Conservation (phyloP, 257 asterid genomes). For the Pogostemon cablin region DNA sequence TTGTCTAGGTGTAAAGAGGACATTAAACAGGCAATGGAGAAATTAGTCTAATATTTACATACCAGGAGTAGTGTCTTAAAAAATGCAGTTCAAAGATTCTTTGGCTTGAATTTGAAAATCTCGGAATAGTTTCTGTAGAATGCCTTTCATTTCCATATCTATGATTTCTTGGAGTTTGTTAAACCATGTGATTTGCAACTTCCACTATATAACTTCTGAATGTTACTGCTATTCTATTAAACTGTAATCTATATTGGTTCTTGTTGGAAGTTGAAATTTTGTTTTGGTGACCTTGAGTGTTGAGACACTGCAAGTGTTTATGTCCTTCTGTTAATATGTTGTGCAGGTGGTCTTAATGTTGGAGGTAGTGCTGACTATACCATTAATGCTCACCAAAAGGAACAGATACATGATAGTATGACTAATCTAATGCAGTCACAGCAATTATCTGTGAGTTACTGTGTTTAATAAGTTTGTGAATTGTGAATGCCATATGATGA, state of each 20-base stretch:
- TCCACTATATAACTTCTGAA: neutral
- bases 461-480: slow-evolving; percentile 15
- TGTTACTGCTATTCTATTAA: neutral
- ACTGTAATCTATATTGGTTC: neutral
- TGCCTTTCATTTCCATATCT: slow-evolving; percentile 6
- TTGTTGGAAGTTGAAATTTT: neutral
- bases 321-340: slow-evolving; percentile 24
- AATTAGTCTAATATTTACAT: slow-evolving; percentile 3
- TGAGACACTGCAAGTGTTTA: neutral
- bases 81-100: slow-evolving; percentile 16
- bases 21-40: slow-evolving; percentile 6
- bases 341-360: slow-evolving; percentile 46
- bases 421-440: slow-evolving; percentile 76
- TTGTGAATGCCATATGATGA: slow-evolving; percentile 28
- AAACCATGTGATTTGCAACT: slow-evolving; percentile 13
- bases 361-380: slow-evolving; percentile 67
- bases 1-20: slow-evolving; percentile 10
- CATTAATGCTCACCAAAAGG: slow-evolving; percentile 67
- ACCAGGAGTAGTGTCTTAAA: slow-evolving; percentile 13
- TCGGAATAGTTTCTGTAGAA: slow-evolving; percentile 15
- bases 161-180: slow-evolving; percentile 1
- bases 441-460: slow-evolving; percentile 68
- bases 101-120: slow-evolving; percentile 4
- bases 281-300: too few relatives aligned
- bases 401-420: slow-evolving; percentile 72